Base-by-base conservation (phyloP, 2,329 filamentous ascomycete species). In the Monosporascus sp. region DNA sequence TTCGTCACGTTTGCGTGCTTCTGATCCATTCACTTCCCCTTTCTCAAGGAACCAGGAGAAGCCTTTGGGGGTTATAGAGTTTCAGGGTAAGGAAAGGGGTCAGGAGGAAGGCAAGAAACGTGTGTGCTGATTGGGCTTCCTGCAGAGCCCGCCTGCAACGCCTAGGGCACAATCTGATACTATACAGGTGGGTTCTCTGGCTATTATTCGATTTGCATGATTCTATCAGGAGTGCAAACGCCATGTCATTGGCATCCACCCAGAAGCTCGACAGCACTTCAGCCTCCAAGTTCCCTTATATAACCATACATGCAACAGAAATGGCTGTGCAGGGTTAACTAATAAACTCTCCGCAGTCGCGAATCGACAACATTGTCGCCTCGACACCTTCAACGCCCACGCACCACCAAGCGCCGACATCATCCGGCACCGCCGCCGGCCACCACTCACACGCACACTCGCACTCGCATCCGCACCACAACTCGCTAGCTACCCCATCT, bases 331-430 rank as follows among this genome's bases (percentile, higher is more conserved):
- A 35, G 31, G 14, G 11, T 14, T 14, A 35, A 35, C 54, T 50
- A 47, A 41, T 37, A 26, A 38, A 9, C 17, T 22, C 20, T 17
- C 44, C 24, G 26, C 31, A 72, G 70, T 64, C 64, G n/a, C 68
- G 64, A 31, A 73, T 73, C 59, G 71, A 73, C 58, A 68, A 58
- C 17, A 72, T 73, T 51, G 63, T 73, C 48, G 68, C 66, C 38
- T 59, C 64, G n/a, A 65, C 60, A 20, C 66, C 68, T 16, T 53
- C 63, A 5, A 64, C 60, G 3, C 59, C 63, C 2, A 58, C 53
- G 24, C 31, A 54, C 49, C 45, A 56, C 17, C 17, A 22, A 20
- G 7, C 22, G 22, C 17, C 40, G 24, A 22, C 24, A 14, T n/a
- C 37, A 24, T n/a, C n/a, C 35, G 37, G 20, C 43, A 24, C 27